phyloP scores from a whole-genome alignment of 176 grass and related monocot genomes.

The Panicum miliaceum region DNA sequence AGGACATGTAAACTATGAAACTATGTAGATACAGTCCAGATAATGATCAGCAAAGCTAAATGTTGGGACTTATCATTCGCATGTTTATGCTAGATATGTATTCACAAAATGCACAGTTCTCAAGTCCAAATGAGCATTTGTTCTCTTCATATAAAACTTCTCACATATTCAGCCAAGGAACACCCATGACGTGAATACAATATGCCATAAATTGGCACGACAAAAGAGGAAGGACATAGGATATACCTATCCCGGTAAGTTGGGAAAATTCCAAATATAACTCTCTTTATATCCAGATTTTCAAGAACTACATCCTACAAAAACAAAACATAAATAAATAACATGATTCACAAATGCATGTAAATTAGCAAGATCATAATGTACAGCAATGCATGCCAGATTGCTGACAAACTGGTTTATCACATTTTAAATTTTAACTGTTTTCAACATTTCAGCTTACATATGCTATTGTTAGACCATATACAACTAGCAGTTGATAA shows the following conservation, averaged over 20 bases:
- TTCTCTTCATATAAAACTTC: neutral
- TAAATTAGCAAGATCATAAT: conserved; percentile 12
- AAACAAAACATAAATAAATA: conserved; percentile 36
- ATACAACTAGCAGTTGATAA: conserved; percentile 5
- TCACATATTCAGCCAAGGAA: conserved; percentile 5
- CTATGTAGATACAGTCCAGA: neutral
- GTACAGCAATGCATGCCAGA: neutral
- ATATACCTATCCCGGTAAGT: conserved; percentile 85
- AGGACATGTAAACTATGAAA: neutral
- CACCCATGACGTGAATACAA: neutral
- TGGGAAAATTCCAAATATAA: conserved; percentile 96
- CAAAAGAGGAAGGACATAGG: neutral
- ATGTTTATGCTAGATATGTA: conserved; percentile 8
- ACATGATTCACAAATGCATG: neutral
- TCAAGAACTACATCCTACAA: conserved; percentile 69
- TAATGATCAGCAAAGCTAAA: conserved; percentile 17
- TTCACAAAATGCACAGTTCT: conserved; percentile 17
- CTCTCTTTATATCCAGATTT: conserved; percentile 82
- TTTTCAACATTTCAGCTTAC: neutral
- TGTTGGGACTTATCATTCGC: neutral
- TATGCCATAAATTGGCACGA: neutral
- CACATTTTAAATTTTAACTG: neutral
- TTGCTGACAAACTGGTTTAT: neutral
- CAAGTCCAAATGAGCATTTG: neutral
- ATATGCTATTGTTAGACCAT: conserved; percentile 31